phyloP scores from a whole-genome alignment of 768 basidiomycete species.

The Chlorophyllum brunneum region DNA sequence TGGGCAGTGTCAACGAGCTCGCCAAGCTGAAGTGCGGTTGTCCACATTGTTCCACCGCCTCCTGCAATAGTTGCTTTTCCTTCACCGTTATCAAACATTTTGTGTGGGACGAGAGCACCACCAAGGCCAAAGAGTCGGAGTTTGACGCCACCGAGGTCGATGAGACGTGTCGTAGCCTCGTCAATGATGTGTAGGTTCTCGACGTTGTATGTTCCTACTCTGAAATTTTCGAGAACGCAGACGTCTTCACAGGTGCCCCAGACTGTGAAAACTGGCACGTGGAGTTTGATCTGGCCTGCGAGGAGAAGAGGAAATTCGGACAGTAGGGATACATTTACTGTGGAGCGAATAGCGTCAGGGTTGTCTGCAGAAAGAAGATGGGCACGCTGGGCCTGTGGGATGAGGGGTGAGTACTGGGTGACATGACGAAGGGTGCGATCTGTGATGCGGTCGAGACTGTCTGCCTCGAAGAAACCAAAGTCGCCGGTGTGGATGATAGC shows the following conservation, averaged over 20 bases:
- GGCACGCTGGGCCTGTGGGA: slow-evolving; percentile 76
- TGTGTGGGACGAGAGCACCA: slow-evolving; percentile 92
- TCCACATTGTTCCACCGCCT: slow-evolving; percentile 98
- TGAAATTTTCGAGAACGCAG: slow-evolving; percentile 86
- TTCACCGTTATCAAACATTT: slow-evolving; percentile 92
- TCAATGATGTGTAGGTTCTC: slow-evolving; percentile 91
- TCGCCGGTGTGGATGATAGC: slow-evolving; percentile 98
- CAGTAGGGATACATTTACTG: slow-evolving; percentile 72
- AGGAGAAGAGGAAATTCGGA: slow-evolving; percentile 94
- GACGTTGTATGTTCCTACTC: slow-evolving; percentile 75
- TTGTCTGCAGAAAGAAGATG: slow-evolving; percentile 75
- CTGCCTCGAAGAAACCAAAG: slow-evolving; percentile 94
- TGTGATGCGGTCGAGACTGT: slow-evolving; percentile 84
- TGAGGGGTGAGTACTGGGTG: slow-evolving; percentile 93
- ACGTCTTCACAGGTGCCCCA: slow-evolving; percentile 99
- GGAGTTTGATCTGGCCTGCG: slow-evolving; percentile 85
- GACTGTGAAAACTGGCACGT: slow-evolving; percentile 92
- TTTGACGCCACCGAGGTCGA: slow-evolving; percentile 92
- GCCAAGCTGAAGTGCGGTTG: slow-evolving; percentile 94
- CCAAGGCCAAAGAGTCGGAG: slow-evolving; percentile 94
- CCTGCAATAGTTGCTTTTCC: slow-evolving; percentile 97
- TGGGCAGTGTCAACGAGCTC: slow-evolving; percentile 98
- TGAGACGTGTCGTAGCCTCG: slow-evolving; percentile 89
- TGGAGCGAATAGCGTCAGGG: slow-evolving; percentile 64
- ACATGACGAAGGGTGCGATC: slow-evolving; percentile 96